phyloP scores from a whole-genome alignment of 257 asterid species.

The Solanum medicagineum region DNA sequence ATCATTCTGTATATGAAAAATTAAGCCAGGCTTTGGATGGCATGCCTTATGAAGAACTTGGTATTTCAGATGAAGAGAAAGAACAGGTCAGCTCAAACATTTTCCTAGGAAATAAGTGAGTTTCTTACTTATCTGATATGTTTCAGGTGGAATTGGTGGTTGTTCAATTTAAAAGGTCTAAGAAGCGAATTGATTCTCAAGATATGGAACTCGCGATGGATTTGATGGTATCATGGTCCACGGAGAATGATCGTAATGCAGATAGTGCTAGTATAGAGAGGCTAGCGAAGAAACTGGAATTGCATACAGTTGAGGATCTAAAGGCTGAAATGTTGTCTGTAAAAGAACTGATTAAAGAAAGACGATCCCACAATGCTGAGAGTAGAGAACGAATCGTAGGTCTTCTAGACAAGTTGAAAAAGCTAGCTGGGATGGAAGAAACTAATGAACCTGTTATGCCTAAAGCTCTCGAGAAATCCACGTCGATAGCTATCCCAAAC shows the following conservation, averaged over 20 bases:
- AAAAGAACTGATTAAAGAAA: conserved; percentile 35
- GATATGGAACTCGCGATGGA: conserved; percentile 95
- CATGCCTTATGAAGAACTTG: conserved; percentile 73
- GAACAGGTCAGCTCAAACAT: conserved; percentile 37
- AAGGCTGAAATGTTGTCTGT: conserved; percentile 43
- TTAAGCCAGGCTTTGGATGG: conserved; percentile 53
- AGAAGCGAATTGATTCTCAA: conserved; percentile 51
- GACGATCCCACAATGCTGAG: conserved; percentile 28
- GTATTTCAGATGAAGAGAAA: conserved; percentile 59
- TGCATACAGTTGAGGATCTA: conserved; percentile 52
- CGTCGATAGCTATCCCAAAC: conserved; percentile 38
- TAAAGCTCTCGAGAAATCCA: conserved; percentile 10
- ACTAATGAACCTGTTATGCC: conserved; percentile 11
- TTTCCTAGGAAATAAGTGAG: neutral
- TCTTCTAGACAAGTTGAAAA: conserved; percentile 50
- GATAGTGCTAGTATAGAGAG: conserved; percentile 65
- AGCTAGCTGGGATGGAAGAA: conserved; percentile 40
- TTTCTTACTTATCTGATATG: neutral
- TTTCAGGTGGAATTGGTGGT: conserved; percentile 54
- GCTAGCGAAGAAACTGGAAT: conserved; percentile 57
- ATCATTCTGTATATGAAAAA: conserved; percentile 46
- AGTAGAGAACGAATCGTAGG: conserved; percentile 33
- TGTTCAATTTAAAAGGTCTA: conserved; percentile 50
- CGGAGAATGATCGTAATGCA: conserved; percentile 50
- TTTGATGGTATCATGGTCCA: conserved; percentile 63